Conservation (phyloP, 2,329 filamentous ascomycete species). For the Diaporthe ilicicola region DNA sequence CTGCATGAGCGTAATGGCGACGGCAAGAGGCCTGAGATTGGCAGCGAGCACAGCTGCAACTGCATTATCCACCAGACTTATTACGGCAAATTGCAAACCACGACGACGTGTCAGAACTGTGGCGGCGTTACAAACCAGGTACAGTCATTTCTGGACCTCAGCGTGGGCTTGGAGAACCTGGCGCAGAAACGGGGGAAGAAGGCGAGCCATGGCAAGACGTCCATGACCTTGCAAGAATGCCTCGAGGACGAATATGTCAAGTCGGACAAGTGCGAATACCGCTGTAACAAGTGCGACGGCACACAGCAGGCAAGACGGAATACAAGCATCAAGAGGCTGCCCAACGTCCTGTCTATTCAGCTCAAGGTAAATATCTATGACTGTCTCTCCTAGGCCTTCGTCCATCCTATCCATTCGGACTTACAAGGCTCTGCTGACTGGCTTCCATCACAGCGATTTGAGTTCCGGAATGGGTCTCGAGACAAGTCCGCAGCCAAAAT, state of each 20-base stretch:
- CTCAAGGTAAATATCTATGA: constrained; percentile 73
- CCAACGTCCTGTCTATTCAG: constrained; percentile 90
- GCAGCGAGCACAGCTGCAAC: constrained; percentile 73
- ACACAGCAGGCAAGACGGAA: constrained; percentile 85
- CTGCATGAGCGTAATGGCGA: constrained; percentile 85
- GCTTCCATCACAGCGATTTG: constrained; percentile 63
- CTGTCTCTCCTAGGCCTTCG: neutral
- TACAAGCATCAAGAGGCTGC: constrained; percentile 82
- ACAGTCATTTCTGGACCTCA: constrained; percentile 91
- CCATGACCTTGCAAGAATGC: constrained; percentile 74
- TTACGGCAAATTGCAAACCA: constrained; percentile 89
- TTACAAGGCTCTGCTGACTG: neutral
- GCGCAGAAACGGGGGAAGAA: constrained; percentile 72
- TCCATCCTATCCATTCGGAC: neutral
- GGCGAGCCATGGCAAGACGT: constrained; percentile 52
- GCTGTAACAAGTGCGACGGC: constrained; percentile 80
- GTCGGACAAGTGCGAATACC: constrained; percentile 88
- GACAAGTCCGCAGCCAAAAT: constrained; percentile 84
- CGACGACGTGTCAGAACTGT: constrained; percentile 90
- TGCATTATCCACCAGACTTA: constrained; percentile 96
- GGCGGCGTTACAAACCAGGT: constrained; percentile 82
- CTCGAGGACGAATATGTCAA: constrained; percentile 87
- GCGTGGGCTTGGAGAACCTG: constrained; percentile 81
- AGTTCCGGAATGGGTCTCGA: constrained; percentile 72
- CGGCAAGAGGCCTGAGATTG: constrained; percentile 67